A percentile compares a stretch with the other conserved stretches of the same genome.
These are phyloP conservation scores for Saccharomycopsis sp. DNA, from an alignment of 805 yeast genomes.

Conservation along the genomic window DNA sequence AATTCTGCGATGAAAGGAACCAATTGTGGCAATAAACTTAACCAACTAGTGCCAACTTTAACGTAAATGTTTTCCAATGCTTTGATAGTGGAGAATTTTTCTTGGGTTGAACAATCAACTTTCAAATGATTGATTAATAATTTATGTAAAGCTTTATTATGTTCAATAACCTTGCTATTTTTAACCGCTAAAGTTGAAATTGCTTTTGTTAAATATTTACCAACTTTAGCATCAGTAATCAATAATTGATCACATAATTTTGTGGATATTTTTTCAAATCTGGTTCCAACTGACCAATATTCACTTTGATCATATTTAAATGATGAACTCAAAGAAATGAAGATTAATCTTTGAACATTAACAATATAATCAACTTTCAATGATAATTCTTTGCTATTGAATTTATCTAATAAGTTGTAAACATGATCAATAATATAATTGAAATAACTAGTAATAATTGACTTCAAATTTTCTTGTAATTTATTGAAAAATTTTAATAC, in stretches of 20 bases:
- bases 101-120: constrained; percentile 43
- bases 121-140: constrained; percentile 57
- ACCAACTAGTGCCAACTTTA: constrained; percentile 92
- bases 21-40: constrained; percentile 79
- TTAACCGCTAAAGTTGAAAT: constrained; percentile 64
- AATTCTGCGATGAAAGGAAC: constrained; percentile 94
- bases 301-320: constrained; percentile 88
- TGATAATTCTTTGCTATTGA: constrained; percentile 21
- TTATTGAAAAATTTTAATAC: constrained; percentile 82
- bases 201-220: constrained; percentile 72
- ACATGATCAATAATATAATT: constrained; percentile 79
- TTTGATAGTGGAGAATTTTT: constrained; percentile 73
- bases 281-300: constrained; percentile 82
- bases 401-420: constrained; percentile 41
- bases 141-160: constrained; percentile 65
- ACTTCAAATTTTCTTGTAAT: constrained; percentile 71
- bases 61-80: constrained; percentile 74
- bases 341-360: constrained; percentile 60
- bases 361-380: constrained; percentile 30
- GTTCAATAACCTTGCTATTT: constrained; percentile 58
- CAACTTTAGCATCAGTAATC: constrained; percentile 62
- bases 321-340: constrained; percentile 66
- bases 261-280: constrained; percentile 64
- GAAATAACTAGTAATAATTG: constrained; percentile 81
- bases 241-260: constrained; percentile 57